Conservation (phyloP, 2,329 filamentous ascomycete genomes). For the Paraphaeosphaeria sporulosa region DNA sequence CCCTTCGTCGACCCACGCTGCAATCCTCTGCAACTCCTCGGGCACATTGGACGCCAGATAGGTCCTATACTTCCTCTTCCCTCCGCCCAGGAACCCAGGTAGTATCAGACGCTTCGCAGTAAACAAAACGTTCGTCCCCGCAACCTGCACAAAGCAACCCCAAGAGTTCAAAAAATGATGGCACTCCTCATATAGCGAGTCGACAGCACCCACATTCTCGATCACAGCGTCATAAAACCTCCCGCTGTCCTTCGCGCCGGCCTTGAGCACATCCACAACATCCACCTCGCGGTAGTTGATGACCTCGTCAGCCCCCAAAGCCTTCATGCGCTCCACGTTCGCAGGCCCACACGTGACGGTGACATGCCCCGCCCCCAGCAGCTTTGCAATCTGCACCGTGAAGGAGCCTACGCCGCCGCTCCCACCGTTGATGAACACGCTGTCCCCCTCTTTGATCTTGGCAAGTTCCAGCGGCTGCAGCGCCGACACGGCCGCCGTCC, state of each 20-base stretch:
- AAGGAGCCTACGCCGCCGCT: slow-evolving; percentile 67
- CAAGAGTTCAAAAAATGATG: slow-evolving; percentile 23
- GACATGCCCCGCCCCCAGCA: slow-evolving; percentile 49
- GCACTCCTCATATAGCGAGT: slow-evolving; percentile 29
- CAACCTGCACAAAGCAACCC: slow-evolving; percentile 31
- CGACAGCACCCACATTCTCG: slow-evolving; percentile 61
- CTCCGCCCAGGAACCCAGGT: slow-evolving; percentile 56
- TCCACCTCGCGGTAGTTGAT: slow-evolving; percentile 64
- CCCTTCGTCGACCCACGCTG: slow-evolving; percentile 62
- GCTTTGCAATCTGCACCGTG: slow-evolving; percentile 69
- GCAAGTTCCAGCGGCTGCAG: slow-evolving; percentile 26
- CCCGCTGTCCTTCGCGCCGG: slow-evolving; percentile 42
- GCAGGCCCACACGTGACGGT: slow-evolving; percentile 15
- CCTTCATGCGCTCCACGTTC: slow-evolving; percentile 64
- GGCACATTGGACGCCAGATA: slow-evolving; percentile 27
- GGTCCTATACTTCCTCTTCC: slow-evolving; percentile 53
- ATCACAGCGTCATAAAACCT: slow-evolving; percentile 60
- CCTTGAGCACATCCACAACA: slow-evolving; percentile 56
- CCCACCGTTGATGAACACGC: slow-evolving; percentile 69
- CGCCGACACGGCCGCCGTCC: slow-evolving; percentile 31
- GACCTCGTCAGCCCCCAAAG: slow-evolving; percentile 68
- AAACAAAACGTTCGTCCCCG: slow-evolving; percentile 25
- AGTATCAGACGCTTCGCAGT: slow-evolving; percentile 22
- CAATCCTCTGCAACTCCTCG: slow-evolving; percentile 45
- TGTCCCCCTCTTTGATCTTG: slow-evolving; percentile 47